phyloP scores from a whole-genome alignment of 371 early-diverging fungal genomes.

The Lichtheimia ramosa region DNA sequence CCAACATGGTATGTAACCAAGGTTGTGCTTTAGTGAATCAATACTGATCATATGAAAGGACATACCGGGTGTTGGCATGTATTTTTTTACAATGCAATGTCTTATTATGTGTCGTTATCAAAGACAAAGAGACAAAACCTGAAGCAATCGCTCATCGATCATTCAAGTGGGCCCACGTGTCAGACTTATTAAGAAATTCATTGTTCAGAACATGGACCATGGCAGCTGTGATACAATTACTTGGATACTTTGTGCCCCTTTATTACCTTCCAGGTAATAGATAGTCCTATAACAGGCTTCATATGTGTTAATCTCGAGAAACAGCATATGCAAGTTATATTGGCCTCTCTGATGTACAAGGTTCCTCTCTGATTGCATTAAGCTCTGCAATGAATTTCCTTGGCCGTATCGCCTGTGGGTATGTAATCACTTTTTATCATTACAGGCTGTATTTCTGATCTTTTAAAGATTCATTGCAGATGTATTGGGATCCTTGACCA shows the following conservation, averaged over 20 bases:
- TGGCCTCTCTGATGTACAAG: conserved; percentile 26
- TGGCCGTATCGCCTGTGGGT: conserved; percentile 52
- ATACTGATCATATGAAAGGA: conserved; percentile 10
- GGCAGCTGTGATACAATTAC: conserved; percentile 28
- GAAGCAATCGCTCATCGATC: conserved; percentile 9
- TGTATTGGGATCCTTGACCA: conserved; percentile 45
- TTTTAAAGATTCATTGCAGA: conserved; percentile 38
- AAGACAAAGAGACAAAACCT: conserved; percentile 25
- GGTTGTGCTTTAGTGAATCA: conserved; percentile 35
- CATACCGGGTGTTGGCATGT: conserved; percentile 40
- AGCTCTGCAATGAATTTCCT: conserved; percentile 55
- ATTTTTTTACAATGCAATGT: conserved; percentile 44
- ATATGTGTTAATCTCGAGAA: conserved; percentile 18
- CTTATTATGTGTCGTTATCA: conserved; percentile 35
- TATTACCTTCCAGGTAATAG: conserved; percentile 47
- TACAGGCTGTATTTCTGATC: background rate
- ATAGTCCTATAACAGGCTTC: too few relatives aligned
- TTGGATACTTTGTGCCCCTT: conserved; percentile 38
- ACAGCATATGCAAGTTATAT: conserved; percentile 31
- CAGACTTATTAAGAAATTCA: conserved; percentile 40
- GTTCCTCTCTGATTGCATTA: conserved; percentile 35
- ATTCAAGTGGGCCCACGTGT: conserved; percentile 20
- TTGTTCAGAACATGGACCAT: conserved; percentile 34
- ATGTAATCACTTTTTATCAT: background rate
- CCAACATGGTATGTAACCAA: conserved; percentile 38